Conservation (phyloP, 371 early-diverging fungal genomes). For the Basidiobolus heterosporus region DNA sequence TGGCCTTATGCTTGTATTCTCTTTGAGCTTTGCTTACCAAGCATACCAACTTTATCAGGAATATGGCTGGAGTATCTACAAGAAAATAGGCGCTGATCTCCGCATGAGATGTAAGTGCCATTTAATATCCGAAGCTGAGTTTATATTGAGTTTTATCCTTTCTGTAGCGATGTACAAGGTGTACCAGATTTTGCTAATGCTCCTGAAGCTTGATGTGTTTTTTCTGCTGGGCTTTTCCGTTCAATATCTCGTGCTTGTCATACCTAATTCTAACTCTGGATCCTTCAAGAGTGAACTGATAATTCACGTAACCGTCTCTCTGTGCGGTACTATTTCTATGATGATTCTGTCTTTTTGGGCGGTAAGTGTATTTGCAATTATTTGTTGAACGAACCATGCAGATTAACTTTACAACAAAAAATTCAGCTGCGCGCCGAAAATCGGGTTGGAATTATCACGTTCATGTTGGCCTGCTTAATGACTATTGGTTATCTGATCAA, state of each 20-base stretch:
- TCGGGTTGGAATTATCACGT: background rate
- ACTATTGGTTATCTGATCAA: background rate
- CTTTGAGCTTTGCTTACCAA: slow-evolving; percentile 14
- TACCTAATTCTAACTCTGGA: no score
- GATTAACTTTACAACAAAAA: no score
- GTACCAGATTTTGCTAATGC: slow-evolving; percentile 80
- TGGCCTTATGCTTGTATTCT: slow-evolving; percentile 12
- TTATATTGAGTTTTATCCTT: background rate
- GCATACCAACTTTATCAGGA: slow-evolving; percentile 54
- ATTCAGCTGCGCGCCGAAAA: background rate
- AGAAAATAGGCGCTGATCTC: slow-evolving; percentile 86
- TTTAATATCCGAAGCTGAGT: background rate
- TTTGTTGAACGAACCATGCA: no score
- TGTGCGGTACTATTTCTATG: background rate
- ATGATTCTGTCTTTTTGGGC: background rate
- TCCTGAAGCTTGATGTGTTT: slow-evolving; percentile 79
- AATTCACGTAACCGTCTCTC: background rate
- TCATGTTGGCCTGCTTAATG: background rate
- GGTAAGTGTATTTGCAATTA: no score
- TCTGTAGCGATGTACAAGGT: slow-evolving; percentile 54
- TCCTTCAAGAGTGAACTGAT: background rate
- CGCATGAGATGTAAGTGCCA: slow-evolving; percentile 50
- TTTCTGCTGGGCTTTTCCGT: slow-evolving; percentile 72
- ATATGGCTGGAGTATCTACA: slow-evolving; percentile 91
- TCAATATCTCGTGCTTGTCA: slow-evolving; percentile 62